Conservation (phyloP, 2,329 filamentous ascomycete genomes). For the Botrytis cinerea region DNA sequence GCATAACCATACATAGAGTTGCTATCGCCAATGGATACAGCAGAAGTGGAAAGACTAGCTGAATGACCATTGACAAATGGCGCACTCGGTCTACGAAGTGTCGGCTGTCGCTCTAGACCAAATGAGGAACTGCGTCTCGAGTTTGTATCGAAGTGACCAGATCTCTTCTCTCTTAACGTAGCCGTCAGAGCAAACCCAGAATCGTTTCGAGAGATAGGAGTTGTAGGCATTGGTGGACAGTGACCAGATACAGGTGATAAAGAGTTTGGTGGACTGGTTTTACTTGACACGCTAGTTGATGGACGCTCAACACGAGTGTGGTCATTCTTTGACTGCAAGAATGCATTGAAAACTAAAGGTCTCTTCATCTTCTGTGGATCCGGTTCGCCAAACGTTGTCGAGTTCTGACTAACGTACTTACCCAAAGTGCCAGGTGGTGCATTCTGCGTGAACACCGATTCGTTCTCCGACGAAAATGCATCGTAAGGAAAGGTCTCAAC, state of each 20-base stretch:
- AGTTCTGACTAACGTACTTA: conserved; percentile 87
- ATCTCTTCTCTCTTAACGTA: conserved; percentile 89
- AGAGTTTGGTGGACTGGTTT: conserved; percentile 62
- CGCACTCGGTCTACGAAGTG: conserved; percentile 67
- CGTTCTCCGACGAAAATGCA: conserved; percentile 84
- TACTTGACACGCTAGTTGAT: conserved; percentile 67
- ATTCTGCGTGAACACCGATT: conserved; percentile 73
- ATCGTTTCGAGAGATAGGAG: conserved; percentile 84
- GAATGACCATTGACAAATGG: conserved; percentile 72
- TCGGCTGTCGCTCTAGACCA: conserved; percentile 70
- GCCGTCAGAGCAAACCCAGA: conserved; percentile 86
- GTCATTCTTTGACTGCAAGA: conserved; percentile 73
- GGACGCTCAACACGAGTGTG: conserved; percentile 71
- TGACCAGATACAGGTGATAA: conserved; percentile 75
- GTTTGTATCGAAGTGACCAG: conserved; percentile 76
- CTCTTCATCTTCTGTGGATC: conserved; percentile 49
- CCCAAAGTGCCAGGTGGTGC: conserved; percentile 72
- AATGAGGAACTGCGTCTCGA: conserved; percentile 94
- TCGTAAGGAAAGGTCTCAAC: conserved; percentile 92
- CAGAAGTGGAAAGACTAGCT: conserved; percentile 69
- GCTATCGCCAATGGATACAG: conserved; percentile 42
- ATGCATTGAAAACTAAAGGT: conserved; percentile 85
- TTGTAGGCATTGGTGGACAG: conserved; percentile 74
- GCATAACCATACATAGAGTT: conserved; percentile 63
- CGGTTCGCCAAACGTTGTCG: conserved; percentile 76